Conservation (phyloP, 257 asterid species). For the Capsicum chinense region DNA sequence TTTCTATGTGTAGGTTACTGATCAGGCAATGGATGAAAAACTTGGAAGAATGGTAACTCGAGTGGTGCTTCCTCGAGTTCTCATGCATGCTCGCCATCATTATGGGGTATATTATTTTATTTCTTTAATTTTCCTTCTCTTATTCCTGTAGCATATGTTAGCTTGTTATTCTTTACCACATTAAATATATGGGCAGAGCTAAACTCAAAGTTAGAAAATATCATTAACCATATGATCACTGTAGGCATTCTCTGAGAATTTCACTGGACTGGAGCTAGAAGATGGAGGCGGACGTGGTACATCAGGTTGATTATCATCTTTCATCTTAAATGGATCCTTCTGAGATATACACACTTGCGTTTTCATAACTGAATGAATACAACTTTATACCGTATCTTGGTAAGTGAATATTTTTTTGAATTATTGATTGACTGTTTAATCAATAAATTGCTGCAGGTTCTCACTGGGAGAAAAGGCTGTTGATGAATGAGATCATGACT, state of each 20-base stretch:
- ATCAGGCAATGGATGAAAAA: slow-evolving; percentile 79
- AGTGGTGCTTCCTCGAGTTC: slow-evolving; percentile 93
- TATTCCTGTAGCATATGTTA: not conserved
- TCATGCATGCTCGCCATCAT: slow-evolving; percentile 91
- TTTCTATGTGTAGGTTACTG: slow-evolving; percentile 62
- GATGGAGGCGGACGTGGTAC: slow-evolving; percentile 99
- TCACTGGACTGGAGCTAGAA: slow-evolving; percentile 96
- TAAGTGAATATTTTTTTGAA: slow-evolving; percentile 20
- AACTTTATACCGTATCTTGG: slow-evolving; percentile 13
- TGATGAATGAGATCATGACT: slow-evolving; percentile 97
- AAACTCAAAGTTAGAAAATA: slow-evolving; percentile 1
- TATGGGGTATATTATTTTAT: slow-evolving; percentile 62
- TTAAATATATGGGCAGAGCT: slow-evolving; percentile 8
- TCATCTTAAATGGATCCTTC: not conserved
- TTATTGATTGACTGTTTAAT: slow-evolving; percentile 12
- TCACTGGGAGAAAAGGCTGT: slow-evolving; percentile 96
- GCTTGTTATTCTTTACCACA: not conserved
- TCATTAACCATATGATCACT: slow-evolving; percentile 28
- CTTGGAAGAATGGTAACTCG: slow-evolving; percentile 81
- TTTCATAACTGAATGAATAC: not conserved
- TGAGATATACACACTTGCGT: slow-evolving; percentile 12
- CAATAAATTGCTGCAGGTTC: slow-evolving; percentile 63
- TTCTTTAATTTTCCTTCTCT: slow-evolving; percentile 22
- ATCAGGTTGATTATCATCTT: slow-evolving; percentile 59
- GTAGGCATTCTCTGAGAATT: slow-evolving; percentile 90